Evolutionary conservation across 1,284 basidiomycete genomes (phyloP).

Genomic region (Cerioporus squamosus): DNA sequence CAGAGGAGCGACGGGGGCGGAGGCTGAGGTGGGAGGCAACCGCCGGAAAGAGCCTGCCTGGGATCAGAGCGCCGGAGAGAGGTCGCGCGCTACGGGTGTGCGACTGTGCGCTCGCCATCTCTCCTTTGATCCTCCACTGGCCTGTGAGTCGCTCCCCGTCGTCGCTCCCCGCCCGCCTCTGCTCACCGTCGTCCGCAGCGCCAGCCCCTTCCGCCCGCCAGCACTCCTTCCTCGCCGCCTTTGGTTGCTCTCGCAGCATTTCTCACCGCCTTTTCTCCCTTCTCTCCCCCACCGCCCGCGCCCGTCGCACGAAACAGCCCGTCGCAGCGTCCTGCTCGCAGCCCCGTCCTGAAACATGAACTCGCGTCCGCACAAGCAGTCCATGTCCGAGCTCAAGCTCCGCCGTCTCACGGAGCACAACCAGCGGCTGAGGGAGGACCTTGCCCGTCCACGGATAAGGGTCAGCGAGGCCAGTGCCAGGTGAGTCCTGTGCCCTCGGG

Average conservation of each 20-base stretch:
- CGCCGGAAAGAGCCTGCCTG: slow-evolving; percentile 1
- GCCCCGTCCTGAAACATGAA: slow-evolving; percentile 50
- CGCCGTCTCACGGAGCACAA: slow-evolving; percentile 94
- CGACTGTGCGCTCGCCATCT: slow-evolving; percentile 10
- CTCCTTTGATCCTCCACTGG: slow-evolving; percentile 25
- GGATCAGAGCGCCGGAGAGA: slow-evolving; percentile 2
- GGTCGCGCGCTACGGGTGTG: not conserved
- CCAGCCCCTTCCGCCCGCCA: slow-evolving; percentile 17
- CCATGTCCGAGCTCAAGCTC: slow-evolving; percentile 97
- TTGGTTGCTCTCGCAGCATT: slow-evolving; percentile 3
- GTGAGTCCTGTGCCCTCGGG: slow-evolving; percentile 49
- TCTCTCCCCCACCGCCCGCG: slow-evolving; percentile 8
- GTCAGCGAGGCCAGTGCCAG: slow-evolving; percentile 91
- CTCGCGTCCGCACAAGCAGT: slow-evolving; percentile 70
- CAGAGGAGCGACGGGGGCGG: not conserved
- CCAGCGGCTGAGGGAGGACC: slow-evolving; percentile 87
- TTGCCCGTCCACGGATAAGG: slow-evolving; percentile 84
- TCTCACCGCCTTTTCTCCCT: not conserved
- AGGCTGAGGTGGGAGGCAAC: slow-evolving; percentile 4
- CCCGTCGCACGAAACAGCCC: slow-evolving; percentile 1
- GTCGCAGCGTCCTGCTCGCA: slow-evolving; percentile 5
- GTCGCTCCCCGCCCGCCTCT: not conserved
- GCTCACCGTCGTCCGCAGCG: slow-evolving; percentile 7
- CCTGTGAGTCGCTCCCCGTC: slow-evolving; percentile 14
- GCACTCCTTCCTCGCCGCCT: slow-evolving; percentile 12